A percentile compares a stretch with the other conserved stretches of the same genome.
Evolutionary conservation across 2,329 filamentous ascomycete species (phyloP).

Genomic region (Tolypocladium capitatum): DNA sequence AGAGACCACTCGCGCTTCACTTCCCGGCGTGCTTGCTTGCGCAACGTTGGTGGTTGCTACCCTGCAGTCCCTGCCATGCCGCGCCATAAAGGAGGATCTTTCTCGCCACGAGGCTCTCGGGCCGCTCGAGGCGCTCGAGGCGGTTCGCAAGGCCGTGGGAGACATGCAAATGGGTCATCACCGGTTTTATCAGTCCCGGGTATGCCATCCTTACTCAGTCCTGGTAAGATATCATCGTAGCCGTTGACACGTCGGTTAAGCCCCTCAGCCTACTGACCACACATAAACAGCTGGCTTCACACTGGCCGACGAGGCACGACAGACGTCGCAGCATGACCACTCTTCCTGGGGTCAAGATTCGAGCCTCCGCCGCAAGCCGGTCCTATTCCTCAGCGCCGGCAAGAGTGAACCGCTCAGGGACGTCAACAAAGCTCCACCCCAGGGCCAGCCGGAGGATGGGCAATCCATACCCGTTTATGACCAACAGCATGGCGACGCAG

Average conservation of each 20-base stretch:
- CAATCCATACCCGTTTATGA: background rate
- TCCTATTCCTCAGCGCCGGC: conserved; percentile 41
- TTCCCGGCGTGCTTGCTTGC: background rate
- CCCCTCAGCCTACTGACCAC: background rate
- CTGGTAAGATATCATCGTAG: background rate
- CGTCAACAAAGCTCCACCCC: conserved; percentile 13
- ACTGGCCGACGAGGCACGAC: conserved; percentile 33
- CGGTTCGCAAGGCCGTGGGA: background rate
- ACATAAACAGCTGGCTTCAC: conserved; percentile 12
- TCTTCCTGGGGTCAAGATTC: conserved; percentile 23
- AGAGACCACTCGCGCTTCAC: background rate
- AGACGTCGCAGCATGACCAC: conserved; percentile 32
- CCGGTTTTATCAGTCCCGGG: background rate
- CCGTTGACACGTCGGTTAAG: background rate
- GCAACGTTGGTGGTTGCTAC: background rate
- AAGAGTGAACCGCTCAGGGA: conserved; percentile 34
- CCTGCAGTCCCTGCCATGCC: conserved; percentile 1
- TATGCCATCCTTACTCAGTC: background rate
- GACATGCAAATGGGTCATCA: background rate
- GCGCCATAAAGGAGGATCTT: background rate
- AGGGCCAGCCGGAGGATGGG: background rate
- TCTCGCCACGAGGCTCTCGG: background rate
- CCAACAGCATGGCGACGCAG: background rate
- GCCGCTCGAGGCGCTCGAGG: background rate
- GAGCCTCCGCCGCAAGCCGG: conserved; percentile 33